Conservation (phyloP, 805 yeast species). For the Cyberlindnera bimundalis region DNA sequence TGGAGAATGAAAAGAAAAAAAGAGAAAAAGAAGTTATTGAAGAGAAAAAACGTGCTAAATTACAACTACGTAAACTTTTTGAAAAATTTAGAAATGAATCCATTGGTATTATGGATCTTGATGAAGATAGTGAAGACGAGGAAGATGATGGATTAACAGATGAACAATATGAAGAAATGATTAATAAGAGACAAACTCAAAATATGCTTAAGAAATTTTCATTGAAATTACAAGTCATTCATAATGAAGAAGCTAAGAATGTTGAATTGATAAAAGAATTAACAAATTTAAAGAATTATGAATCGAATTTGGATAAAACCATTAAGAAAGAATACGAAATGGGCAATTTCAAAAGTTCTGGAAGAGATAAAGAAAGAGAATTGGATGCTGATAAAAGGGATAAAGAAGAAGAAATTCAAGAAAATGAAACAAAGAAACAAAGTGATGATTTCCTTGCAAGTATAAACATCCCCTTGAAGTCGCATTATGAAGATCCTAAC, state of each 20-base stretch:
- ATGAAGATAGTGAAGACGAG: slow-evolving; percentile 25
- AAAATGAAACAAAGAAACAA: slow-evolving; percentile 17
- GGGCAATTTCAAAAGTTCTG: slow-evolving; percentile 21
- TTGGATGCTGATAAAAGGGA: slow-evolving; percentile 40
- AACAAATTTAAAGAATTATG: slow-evolving; percentile 32
- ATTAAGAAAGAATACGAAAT: slow-evolving; percentile 15
- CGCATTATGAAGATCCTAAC: slow-evolving; percentile 9
- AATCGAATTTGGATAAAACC: slow-evolving; percentile 34
- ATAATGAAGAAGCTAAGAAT: slow-evolving; percentile 16
- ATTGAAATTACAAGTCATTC: slow-evolving; percentile 17
- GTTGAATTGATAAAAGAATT: slow-evolving; percentile 25
- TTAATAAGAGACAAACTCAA: slow-evolving; percentile 23
- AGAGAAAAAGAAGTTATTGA: slow-evolving; percentile 44
- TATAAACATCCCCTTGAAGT: slow-evolving; percentile 20
- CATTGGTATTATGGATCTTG: slow-evolving; percentile 17
- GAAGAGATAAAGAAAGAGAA: slow-evolving; percentile 34
- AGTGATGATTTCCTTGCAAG: slow-evolving; percentile 18
- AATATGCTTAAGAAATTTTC: slow-evolving; percentile 22
- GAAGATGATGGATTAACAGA: slow-evolving; percentile 30
- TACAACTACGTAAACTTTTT: slow-evolving; percentile 43
- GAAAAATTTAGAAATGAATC: slow-evolving; percentile 34
- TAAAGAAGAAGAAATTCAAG: slow-evolving; percentile 33
- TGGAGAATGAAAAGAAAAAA: slow-evolving; percentile 48
- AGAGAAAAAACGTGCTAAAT: slow-evolving; percentile 48
- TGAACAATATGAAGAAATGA: slow-evolving; percentile 32